Evolutionary conservation across 768 basidiomycete genomes (phyloP).

Genomic region (Xanthoconium stramineum): DNA sequence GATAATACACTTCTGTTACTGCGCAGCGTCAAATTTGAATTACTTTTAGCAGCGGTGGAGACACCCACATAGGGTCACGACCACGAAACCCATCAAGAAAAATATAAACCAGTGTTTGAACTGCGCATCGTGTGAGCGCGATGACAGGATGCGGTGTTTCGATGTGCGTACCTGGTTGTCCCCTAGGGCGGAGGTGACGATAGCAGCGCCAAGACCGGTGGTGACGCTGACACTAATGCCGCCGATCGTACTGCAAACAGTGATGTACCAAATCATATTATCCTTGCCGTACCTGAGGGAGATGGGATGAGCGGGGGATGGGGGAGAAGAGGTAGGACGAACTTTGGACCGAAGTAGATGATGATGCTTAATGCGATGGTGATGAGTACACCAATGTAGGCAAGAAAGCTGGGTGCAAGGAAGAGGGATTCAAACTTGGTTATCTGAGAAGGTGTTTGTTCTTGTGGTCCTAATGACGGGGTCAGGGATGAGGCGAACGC

Average conservation of each 20-base stretch:
- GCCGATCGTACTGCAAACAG: constrained; percentile 94
- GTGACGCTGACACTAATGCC: constrained; percentile 94
- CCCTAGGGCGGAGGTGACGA: constrained; percentile 74
- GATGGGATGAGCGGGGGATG: not conserved
- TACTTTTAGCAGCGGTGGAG: not conserved
- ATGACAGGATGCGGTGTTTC: not conserved
- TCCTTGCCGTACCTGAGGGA: constrained; percentile 71
- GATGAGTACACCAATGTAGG: constrained; percentile 63
- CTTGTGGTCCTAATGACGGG: constrained; percentile 54
- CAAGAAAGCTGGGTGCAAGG: constrained; percentile 79
- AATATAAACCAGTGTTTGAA: constrained; percentile 93
- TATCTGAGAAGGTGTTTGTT: constrained; percentile 68
- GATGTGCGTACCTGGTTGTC: constrained; percentile 63
- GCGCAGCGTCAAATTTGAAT: constrained; percentile 4
- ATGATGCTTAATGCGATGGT: constrained; percentile 64
- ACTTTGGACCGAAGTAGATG: constrained; percentile 81
- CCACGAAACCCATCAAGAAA: constrained; percentile 80
- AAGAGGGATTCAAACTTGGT: constrained; percentile 74
- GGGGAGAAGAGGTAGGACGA: constrained; percentile 19
- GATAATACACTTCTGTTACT: constrained; percentile 92
- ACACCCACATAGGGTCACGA: constrained; percentile 70
- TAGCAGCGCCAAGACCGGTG: constrained; percentile 88
- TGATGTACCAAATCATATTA: constrained; percentile 94
- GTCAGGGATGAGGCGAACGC: not conserved
- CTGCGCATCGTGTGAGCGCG: constrained; percentile 35